A percentile compares a stretch with the other conserved stretches of the same genome.
phyloP scores from a whole-genome alignment of 73 alveolate species.

The Paramecium pentaurelia region DNA sequence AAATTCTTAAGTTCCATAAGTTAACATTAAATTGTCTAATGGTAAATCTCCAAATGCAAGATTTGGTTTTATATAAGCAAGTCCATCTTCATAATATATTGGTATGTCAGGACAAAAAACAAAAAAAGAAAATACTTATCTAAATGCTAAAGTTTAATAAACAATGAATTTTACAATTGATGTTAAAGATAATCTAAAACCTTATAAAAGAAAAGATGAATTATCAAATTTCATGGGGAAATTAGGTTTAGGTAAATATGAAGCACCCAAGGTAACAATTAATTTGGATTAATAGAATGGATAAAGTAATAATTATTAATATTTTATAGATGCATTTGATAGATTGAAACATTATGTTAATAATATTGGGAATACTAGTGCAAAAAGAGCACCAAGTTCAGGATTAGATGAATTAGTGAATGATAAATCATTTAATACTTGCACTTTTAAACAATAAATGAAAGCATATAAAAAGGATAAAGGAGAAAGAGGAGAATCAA shows the following conservation, averaged over 20 bases:
- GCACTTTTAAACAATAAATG: constrained; percentile 22
- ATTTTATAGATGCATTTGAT: background rate
- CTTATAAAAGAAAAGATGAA: constrained; percentile 17
- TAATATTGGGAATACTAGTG: background rate
- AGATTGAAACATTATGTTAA: constrained; percentile 38
- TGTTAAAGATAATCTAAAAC: background rate
- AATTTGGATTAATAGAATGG: background rate
- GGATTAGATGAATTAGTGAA: background rate
- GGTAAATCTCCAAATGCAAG: constrained; percentile 4
- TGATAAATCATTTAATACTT: background rate
- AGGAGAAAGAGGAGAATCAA: background rate
- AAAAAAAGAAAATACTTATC: background rate
- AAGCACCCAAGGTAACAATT: constrained; percentile 26
- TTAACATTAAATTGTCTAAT: background rate
- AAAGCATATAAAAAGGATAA: background rate
- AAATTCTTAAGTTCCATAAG: background rate
- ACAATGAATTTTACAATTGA: constrained; percentile 6
- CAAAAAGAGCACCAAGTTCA: background rate
- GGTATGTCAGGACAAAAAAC: background rate
- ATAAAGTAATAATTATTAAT: background rate
- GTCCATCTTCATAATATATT: background rate
- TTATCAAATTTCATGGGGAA: constrained; percentile 20
- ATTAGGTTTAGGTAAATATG: constrained; percentile 43
- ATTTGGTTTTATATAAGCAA: background rate
- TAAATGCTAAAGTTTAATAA: background rate